A percentile compares a stretch with the other conserved stretches of the same genome.
Evolutionary conservation across 805 yeast species (phyloP).

Genomic region (Hanseniaspora meyeri): DNA sequence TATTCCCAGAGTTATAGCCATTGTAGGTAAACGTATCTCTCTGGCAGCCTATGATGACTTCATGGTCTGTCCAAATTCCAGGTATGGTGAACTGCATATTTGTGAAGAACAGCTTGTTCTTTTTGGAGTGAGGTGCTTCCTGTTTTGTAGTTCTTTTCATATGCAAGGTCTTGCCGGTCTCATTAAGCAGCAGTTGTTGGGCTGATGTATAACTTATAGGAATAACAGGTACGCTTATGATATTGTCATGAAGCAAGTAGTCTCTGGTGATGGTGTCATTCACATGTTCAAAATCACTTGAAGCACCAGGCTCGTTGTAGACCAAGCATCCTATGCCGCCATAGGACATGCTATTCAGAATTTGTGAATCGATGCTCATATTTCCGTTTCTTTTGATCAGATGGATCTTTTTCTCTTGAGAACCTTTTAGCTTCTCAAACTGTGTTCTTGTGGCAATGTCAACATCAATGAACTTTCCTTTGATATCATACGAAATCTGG

Average conservation of each 20-base stretch:
- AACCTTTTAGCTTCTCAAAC: constrained; percentile 26
- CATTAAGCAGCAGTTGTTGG: not conserved
- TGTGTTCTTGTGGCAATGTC: constrained; percentile 51
- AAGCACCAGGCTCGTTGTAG: constrained; percentile 17
- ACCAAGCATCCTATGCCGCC: constrained; percentile 55
- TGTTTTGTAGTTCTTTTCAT: not conserved
- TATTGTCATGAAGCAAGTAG: constrained; percentile 26
- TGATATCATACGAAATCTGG: constrained; percentile 50
- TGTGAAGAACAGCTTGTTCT: constrained; percentile 28
- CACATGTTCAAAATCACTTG: constrained; percentile 42
- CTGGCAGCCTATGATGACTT: constrained; percentile 43
- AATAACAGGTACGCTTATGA: constrained; percentile 7
- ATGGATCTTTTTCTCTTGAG: constrained; percentile 46
- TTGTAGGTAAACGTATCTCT: constrained; percentile 41
- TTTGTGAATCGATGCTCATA: constrained; percentile 25
- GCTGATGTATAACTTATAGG: constrained; percentile 6
- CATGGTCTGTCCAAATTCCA: constrained; percentile 43
- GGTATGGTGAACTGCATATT: constrained; percentile 45
- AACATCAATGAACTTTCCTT: constrained; percentile 43
- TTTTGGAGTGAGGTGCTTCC: constrained; percentile 32
- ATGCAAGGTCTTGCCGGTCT: not conserved
- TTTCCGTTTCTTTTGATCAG: constrained; percentile 31
- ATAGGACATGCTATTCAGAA: constrained; percentile 45
- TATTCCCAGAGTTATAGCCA: constrained; percentile 41
- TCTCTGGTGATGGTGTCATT: constrained; percentile 49